Base-by-base conservation (phyloP, 1,284 basidiomycete species). In the Sparassis latifolia region DNA sequence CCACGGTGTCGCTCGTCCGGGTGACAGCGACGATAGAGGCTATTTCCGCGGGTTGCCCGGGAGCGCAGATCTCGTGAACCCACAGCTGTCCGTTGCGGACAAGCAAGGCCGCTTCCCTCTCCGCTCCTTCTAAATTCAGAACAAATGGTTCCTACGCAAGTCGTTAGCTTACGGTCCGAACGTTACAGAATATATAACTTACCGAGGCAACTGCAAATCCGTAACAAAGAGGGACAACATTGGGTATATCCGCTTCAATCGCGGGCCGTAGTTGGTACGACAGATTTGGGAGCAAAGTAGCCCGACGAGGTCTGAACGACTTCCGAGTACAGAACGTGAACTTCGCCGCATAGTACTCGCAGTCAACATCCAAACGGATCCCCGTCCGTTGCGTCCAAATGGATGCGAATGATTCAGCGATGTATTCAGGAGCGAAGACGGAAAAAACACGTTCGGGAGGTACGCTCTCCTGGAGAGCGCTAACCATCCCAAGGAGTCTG, bases 11-110 rank as follows among this genome's bases (percentile, higher is more conserved):
- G 38, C 69, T 77, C 51, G 76, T 77, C 2, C 84, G 69, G 2
- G 82, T 84, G 41, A 75, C 76, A 9, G 83, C 83, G 2, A 82
- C 82, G 37, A 89, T 78, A 12, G 75, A 87, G 1, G 85, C 81
- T 33, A 83, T 74, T 48, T 74, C 70, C 29, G 63, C 42, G 2
- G 48, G 49, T 10, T 55, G 28, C 7, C 57, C 62, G 0, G 51
- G 53, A 3, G 46, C 54, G 39, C 59, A 58, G 20, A 80, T 67
- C 42, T 73, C 68, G 54, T 82, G 79, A 1, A 87, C 78, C 86
- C 86, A 89, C 2, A 80, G 72, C 50, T 78, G 71, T 7, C 66
- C 49, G 10, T 74, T 70, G 3, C 56, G 49, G 31, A 88, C 75
- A 46, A 86, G 60, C 5, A 67, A 57, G 10, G 52, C 52, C 1